Evolutionary conservation across 176 grass and related monocot genomes (phyloP), one percentile per base, ranked within the genome.

Genomic region (Oryza australiensis): DNA sequence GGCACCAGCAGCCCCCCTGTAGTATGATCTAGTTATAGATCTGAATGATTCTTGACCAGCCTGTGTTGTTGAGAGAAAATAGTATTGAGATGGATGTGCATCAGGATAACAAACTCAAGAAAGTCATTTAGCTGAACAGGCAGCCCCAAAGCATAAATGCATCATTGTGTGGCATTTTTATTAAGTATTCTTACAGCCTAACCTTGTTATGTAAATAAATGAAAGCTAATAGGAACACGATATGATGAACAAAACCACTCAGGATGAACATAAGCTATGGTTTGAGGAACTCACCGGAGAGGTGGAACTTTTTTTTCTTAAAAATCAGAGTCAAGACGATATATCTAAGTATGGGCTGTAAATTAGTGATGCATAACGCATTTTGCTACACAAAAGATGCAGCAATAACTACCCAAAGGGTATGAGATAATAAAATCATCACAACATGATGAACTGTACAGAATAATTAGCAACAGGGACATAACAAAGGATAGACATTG

Each of bases 21-120:
- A 94, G 81, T 94, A 94, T 12, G 92, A 94, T 87, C 89, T 91
- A 51, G 92, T 94, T 57, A 94, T 94, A 82, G 92, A 94, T 87
- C 89, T 89, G 65, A 94, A 94, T 6, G 89, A 91, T 94, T 92
- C 92, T 64, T 94, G 92, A 18, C 92, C 89, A 60, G 92, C 89
- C 92, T 94, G 70, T 53, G 46, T 81, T 62, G 32, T 76, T 22
- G 72, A 70, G 69, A 70, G 27, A 82, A 12, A 66, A 65, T 51
- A 65, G 3, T 28, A 72, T n/a, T 89, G 51, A 89, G 62, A 71
- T 82, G 46, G 29, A 29, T 62, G 14, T 3, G 7, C 18, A n/a
- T 79, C 27, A 22, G 10, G 76, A 42, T 6, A 18, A 51, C 24
- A 72, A 18, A 72, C 11, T 34, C 40, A 60, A 60, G 3, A 78